phyloP scores from a whole-genome alignment of 2,329 filamentous ascomycete species.

The Fusarium sarcochroum region DNA sequence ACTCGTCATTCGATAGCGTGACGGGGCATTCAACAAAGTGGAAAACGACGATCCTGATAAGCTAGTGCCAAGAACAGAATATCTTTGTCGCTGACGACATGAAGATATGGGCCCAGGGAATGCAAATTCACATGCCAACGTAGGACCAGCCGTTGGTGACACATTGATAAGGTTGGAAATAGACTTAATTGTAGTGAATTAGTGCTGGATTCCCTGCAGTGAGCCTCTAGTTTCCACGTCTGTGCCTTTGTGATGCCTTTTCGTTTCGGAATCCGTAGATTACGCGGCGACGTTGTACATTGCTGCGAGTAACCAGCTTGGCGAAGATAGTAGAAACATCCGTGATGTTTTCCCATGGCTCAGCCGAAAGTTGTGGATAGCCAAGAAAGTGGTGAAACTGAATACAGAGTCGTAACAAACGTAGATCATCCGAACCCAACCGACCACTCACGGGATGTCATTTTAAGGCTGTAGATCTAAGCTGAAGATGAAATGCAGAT shows the following conservation, averaged over 20 bases:
- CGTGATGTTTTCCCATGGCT: neutral
- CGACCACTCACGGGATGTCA: slow-evolving; percentile 22
- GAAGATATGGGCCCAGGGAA: neutral
- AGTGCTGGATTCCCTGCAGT: slow-evolving; percentile 22
- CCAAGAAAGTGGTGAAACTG: slow-evolving; percentile 4
- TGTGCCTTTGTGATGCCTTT: slow-evolving; percentile 7
- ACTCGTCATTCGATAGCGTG: slow-evolving; percentile 19
- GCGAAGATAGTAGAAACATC: slow-evolving; percentile 16
- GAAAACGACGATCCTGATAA: slow-evolving; percentile 39
- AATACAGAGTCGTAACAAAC: slow-evolving; percentile 6
- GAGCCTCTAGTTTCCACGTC: slow-evolving; percentile 29
- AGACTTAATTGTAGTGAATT: slow-evolving; percentile 28
- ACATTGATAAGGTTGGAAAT: slow-evolving; percentile 46
- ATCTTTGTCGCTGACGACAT: slow-evolving; percentile 16
- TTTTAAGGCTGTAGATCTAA: slow-evolving; percentile 44
- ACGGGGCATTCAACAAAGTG: slow-evolving; percentile 12
- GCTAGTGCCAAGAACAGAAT: slow-evolving; percentile 1
- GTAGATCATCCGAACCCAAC: slow-evolving; percentile 16
- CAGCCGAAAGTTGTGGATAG: neutral
- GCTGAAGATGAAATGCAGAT: slow-evolving; percentile 24
- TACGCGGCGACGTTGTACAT: slow-evolving; percentile 43
- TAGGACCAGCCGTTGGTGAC: slow-evolving; percentile 19
- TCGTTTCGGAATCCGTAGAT: slow-evolving; percentile 28
- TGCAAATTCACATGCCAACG: slow-evolving; percentile 3
- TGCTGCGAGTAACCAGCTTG: slow-evolving; percentile 16